These are phyloP conservation scores for Trichoderma virens DNA, from an alignment of 495 filamentous ascomycete species.

Conservation along the genomic window DNA sequence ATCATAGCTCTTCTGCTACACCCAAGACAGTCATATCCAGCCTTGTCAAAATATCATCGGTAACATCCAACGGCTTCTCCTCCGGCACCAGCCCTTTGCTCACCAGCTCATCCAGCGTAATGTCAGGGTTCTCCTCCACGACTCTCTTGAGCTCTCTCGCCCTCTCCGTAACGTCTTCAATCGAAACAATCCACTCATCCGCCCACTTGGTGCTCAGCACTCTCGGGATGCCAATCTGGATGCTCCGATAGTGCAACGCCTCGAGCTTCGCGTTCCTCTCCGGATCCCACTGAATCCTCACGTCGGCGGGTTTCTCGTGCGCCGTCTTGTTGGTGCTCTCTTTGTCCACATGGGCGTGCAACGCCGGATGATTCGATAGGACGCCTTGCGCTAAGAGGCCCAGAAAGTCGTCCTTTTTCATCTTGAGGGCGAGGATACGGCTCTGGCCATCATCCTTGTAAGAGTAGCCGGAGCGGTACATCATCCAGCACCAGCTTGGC, in stretches of 20 bases:
- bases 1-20: neutral
- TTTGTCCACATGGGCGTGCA: neutral
- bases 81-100: slow-evolving; percentile 33
- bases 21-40: slow-evolving; percentile 17
- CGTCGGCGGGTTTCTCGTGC: slow-evolving; percentile 26
- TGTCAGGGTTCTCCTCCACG: slow-evolving; percentile 30
- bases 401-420: slow-evolving; percentile 38
- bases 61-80: slow-evolving; percentile 39
- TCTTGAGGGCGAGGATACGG: slow-evolving; percentile 46
- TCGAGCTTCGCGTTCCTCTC: slow-evolving; percentile 39
- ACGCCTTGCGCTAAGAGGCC: slow-evolving; percentile 26
- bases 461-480: slow-evolving; percentile 50
- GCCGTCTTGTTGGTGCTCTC: slow-evolving; percentile 6
- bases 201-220: slow-evolving; percentile 35
- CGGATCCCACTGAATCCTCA: slow-evolving; percentile 58
- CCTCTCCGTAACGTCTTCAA: slow-evolving; percentile 51
- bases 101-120: slow-evolving; percentile 30
- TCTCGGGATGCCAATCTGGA: slow-evolving; percentile 53
- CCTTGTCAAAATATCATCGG: slow-evolving; percentile 14
- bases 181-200: slow-evolving; percentile 43
- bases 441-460: slow-evolving; percentile 41
- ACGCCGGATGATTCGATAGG: slow-evolving; percentile 12
- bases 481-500: slow-evolving; percentile 59
- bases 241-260: slow-evolving; percentile 40
- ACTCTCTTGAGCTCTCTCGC: slow-evolving; percentile 38